Base-by-base conservation (phyloP, 306 rosid genomes). In the Adenanthera pavonina region DNA sequence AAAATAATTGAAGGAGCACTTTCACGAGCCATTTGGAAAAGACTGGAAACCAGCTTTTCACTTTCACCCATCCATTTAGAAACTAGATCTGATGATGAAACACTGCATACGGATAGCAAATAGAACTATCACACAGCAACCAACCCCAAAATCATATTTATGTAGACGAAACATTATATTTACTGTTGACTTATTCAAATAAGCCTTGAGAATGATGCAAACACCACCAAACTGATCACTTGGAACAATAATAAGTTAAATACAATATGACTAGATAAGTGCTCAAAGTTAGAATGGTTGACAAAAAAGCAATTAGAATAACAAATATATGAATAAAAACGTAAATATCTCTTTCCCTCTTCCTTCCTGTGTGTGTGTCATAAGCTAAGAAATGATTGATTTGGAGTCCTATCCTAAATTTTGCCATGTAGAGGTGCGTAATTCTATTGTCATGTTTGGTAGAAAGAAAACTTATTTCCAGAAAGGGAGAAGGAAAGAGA, bases 31-130 rank as follows among this genome's bases (percentile, higher is more conserved):
- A 92, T 88, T 88, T 89, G 88, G 76, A 92, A 92, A 74, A 92
- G 97, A 74, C 78, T 92, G 64, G 97, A 86, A 77, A 92, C 97
- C 59, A 92, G 81, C 88, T 92, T 92, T 81, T 92, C 97, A 85
- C 97, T 92, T 82, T 92, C 97, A 74, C 97, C 97, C 94, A 90
- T 90, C 97, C 97, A 92, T 84, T 90, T 92, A 17, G 97, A 92
- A 62, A 92, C 94, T 69, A 92, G 89, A 84, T 92, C 97, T 62
- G 97, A 90, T 40, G 97, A 92, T 25, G 97, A 92, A 79, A 92
- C 81, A 78, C 97, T 92, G 77, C 78, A 44, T 41, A 60, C 1
- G 41, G 68, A 46, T 12, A 7, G 69, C 62, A 59, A 60, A 71
- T 38, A 35, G 54, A 61, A 19, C 57, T 25, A 9, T 61, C 41